Base-by-base conservation (phyloP, 805 yeast species). In the Starmerella geochares region DNA sequence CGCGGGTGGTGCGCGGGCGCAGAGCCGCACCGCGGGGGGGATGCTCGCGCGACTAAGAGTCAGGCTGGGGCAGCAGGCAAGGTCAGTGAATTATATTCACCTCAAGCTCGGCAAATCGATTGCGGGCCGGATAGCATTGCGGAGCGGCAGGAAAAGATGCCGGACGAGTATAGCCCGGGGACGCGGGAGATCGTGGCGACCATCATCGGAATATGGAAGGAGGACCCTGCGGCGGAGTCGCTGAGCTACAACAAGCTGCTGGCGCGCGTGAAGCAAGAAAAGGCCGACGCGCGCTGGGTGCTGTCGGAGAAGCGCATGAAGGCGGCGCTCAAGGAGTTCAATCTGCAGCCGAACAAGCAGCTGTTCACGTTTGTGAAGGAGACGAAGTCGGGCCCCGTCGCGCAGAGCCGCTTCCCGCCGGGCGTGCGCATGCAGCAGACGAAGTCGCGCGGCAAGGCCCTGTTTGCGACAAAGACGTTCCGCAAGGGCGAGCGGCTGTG, bases 151-250 rank as follows among this genome's bases (percentile, higher is more conserved):
- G n/a, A 27, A 9, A 27, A 9, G 11, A 27, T 19, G 40, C 40
- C 17, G 40, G 20, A 19, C 17, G 57, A 49, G 16, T 54, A 58
- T 3, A 67, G 67, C n/a, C 86, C 86, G 3, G 74, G 73, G 48
- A 78, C 74, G 45, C 67, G 81, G 38, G 78, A 79, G 62, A 68
- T 81, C 10, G 76, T 80, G 28, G 78, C 76, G 48, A 75, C 73
- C 31, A 78, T 82, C n/a, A 73, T 81, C 37, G 67, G 70, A 5
- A 63, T 81, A 9, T 83, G 92, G 90, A 78, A 77, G 55, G 71
- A 72, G 47, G 86, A 82, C 57, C 80, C 85, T 1, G 65, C 71
- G 1, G 73, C 79, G 23, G 87, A 82, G 60, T 67, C 74, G 10
- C 61, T 80, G 19, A 80, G 83, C 1, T 65, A 74, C 9, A 68